Percentiles rank a stretch among this genome's conserved stretches.
These are phyloP conservation scores for Tephrocybe sp. DNA, from an alignment of 768 basidiomycete species.

Conservation along the genomic window DNA sequence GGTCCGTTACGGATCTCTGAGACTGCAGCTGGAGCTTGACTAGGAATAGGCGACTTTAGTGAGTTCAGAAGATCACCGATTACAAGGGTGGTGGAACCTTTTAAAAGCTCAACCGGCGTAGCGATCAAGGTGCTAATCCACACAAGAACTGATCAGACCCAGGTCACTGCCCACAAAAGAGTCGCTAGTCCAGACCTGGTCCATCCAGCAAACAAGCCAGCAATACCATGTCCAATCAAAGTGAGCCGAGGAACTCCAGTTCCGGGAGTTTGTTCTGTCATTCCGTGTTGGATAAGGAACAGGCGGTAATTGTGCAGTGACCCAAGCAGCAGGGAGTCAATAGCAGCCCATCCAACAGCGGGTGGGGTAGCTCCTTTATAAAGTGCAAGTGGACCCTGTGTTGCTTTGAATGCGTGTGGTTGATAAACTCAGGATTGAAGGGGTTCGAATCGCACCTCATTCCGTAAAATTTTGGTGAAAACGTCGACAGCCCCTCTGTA, in stretches of 20 bases:
- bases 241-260: conserved; percentile 51
- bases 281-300: conserved; percentile 48
- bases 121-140: conserved; percentile 59
- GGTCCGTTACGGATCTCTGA: conserved; percentile 47
- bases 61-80: conserved; percentile 45
- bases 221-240: conserved; percentile 62
- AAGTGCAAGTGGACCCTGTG: conserved; percentile 58
- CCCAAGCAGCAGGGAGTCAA: conserved; percentile 69
- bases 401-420: conserved; percentile 1
- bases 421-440: not conserved
- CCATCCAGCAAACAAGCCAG: conserved; percentile 67
- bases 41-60: conserved; percentile 36
- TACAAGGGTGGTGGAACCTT: conserved; percentile 43
- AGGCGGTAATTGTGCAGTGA: conserved; percentile 75
- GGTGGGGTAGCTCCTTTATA: conserved; percentile 79
- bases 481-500: conserved; percentile 65
- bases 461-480: conserved; percentile 52
- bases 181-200: conserved; percentile 51
- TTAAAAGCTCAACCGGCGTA: conserved; percentile 77
- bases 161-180: not conserved
- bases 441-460: conserved; percentile 54
- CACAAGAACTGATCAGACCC: conserved; percentile 7
- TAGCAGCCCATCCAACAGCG: conserved; percentile 70
- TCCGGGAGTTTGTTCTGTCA: conserved; percentile 51
- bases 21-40: conserved; percentile 72